A percentile compares a stretch with the other conserved stretches of the same genome.
phyloP scores from a whole-genome alignment of 202 grass and related monocot species.

The Panicum virgatum region DNA sequence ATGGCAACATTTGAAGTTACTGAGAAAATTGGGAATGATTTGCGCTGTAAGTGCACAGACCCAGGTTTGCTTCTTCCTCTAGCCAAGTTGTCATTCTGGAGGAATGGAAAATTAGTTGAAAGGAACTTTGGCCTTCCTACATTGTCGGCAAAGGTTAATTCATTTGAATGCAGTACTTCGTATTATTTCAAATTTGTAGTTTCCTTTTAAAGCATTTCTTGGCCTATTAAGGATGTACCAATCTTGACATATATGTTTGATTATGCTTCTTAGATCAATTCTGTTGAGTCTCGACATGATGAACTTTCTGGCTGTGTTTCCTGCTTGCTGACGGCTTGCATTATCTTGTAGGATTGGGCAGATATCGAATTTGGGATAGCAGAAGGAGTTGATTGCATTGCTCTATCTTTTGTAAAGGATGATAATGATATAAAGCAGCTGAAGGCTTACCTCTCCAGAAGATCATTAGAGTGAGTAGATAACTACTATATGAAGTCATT shows the following conservation, averaged over 20 bases:
- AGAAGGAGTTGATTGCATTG: conserved; percentile 73
- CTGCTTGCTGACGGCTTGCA: conserved; percentile 22
- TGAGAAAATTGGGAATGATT: conserved; percentile 56
- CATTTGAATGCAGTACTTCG: background rate
- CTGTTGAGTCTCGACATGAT: background rate
- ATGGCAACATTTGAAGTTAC: conserved; percentile 74
- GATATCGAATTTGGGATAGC: conserved; percentile 74
- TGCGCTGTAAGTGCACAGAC: conserved; percentile 63
- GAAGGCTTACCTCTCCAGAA: conserved; percentile 67
- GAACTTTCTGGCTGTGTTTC: conserved; percentile 8
- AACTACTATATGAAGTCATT: conserved; percentile 23
- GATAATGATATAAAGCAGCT: conserved; percentile 62
- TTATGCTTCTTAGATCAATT: background rate
- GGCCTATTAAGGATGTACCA: background rate
- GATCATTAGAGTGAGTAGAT: conserved; percentile 66
- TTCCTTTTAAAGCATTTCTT: background rate
- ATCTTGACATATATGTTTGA: background rate
- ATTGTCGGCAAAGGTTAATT: conserved; percentile 64
- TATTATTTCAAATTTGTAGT: conserved; percentile 20
- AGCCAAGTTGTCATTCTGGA: conserved; percentile 79
- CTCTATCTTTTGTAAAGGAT: conserved; percentile 75
- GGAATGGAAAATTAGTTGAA: conserved; percentile 59
- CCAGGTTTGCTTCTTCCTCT: conserved; percentile 73
- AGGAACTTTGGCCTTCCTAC: conserved; percentile 66
- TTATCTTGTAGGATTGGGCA: conserved; percentile 61